Conservation (phyloP, 345 rosid species). For the Psidium guajava region DNA sequence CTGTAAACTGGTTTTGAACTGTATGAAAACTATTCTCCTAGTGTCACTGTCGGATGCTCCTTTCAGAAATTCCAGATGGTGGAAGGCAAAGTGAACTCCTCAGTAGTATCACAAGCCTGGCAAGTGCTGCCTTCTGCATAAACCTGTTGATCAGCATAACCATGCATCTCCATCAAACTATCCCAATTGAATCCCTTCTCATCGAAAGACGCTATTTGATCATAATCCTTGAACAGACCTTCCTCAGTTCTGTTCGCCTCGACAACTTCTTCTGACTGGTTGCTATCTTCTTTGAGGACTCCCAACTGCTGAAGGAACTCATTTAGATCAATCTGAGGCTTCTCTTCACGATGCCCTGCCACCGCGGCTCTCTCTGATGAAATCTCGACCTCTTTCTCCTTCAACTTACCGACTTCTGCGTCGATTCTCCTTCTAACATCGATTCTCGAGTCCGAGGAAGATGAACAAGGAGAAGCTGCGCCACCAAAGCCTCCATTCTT, state of each 20-base stretch:
- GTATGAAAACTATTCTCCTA: not conserved
- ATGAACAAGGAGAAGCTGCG: slow-evolving; percentile 25
- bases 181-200: slow-evolving; percentile 68
- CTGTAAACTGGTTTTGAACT: not conserved
- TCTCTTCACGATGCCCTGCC: slow-evolving; percentile 21
- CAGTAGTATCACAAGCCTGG: slow-evolving; percentile 40
- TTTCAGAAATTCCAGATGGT: slow-evolving; percentile 65
- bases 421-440: slow-evolving; percentile 4
- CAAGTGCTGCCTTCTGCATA: slow-evolving; percentile 20
- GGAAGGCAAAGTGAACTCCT: slow-evolving; percentile 37
- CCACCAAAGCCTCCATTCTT: slow-evolving; percentile 22
- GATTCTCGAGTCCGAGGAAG: slow-evolving; percentile 28
- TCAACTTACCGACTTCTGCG: not conserved
- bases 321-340: slow-evolving; percentile 79
- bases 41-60: not conserved
- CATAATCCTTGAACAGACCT: slow-evolving; percentile 20
- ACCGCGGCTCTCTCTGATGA: slow-evolving; percentile 10
- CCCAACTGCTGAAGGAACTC: slow-evolving; percentile 94
- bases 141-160: slow-evolving; percentile 18
- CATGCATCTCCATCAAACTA: slow-evolving; percentile 47
- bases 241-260: slow-evolving; percentile 15
- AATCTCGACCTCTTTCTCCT: slow-evolving; percentile 22
- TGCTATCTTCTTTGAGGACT: slow-evolving; percentile 36
- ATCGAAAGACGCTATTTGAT: slow-evolving; percentile 20
- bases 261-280: slow-evolving; percentile 5